Evolutionary conservation across 139 green algal species (phyloP).

Genomic region (Desmodesmus armatus): DNA sequence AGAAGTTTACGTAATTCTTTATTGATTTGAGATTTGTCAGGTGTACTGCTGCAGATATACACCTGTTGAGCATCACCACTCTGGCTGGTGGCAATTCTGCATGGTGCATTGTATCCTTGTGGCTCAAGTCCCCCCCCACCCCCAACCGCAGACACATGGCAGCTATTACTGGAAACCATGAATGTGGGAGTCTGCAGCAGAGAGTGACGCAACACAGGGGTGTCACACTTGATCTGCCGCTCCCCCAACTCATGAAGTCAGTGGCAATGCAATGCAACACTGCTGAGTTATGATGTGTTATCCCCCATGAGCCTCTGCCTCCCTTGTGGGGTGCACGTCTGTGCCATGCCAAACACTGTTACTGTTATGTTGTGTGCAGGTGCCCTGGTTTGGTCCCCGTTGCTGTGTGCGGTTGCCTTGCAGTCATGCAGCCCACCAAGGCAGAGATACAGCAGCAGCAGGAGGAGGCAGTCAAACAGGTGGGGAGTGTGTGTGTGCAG

Average conservation of each 20-base stretch:
- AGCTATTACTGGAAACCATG: no score
- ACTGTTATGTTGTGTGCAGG: neutral
- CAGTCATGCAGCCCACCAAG: neutral
- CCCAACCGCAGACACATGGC: no score
- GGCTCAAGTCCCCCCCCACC: no score
- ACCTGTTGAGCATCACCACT: neutral
- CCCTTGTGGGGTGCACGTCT: neutral
- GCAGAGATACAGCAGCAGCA: neutral
- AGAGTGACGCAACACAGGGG: neutral
- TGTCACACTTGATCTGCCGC: neutral
- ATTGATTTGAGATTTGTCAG: neutral
- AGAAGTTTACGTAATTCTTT: neutral
- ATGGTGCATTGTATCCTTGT: no score
- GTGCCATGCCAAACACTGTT: neutral
- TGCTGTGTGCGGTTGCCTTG: constrained; percentile 41
- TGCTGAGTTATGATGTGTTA: no score
- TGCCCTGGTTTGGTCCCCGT: constrained; percentile 45
- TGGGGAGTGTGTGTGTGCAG: no score
- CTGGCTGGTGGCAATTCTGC: no score
- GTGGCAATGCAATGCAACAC: neutral
- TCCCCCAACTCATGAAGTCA: neutral
- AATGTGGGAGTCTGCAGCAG: no score
- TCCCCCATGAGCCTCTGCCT: neutral
- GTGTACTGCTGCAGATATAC: neutral
- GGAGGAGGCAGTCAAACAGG: constrained; percentile 37